Conservation (phyloP, 441 rosid species). For the Gossypium gossypioides region DNA sequence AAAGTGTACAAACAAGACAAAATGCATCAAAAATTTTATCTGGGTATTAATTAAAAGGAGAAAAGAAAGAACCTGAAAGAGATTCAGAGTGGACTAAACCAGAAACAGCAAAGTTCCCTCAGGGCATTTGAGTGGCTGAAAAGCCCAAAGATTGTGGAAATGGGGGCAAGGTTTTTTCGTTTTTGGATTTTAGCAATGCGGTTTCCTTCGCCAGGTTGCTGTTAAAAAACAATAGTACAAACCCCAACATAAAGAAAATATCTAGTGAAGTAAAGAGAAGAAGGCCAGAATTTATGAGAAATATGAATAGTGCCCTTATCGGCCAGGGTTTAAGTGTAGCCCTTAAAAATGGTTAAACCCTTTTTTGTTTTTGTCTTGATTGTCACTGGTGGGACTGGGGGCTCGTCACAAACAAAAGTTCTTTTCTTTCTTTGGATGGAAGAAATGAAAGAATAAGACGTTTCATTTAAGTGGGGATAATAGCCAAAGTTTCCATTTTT, state of each 20-base stretch:
- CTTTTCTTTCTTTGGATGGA: not conserved
- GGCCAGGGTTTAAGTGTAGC: slow-evolving; percentile 7
- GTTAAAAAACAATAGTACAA: not conserved
- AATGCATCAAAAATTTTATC: not conserved
- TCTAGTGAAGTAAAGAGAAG: slow-evolving; percentile 2
- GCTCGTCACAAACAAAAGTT: not conserved
- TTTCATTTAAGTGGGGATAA: not conserved
- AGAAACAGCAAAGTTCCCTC: not conserved
- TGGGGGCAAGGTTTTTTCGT: not conserved
- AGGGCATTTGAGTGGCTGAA: slow-evolving; percentile 11
- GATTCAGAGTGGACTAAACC: not conserved
- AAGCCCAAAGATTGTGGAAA: not conserved
- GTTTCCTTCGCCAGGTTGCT: not conserved
- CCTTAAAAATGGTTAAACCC: slow-evolving; percentile 7
- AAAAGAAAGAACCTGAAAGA: slow-evolving; percentile 11
- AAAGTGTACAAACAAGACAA: not conserved
- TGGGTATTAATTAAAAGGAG: not conserved
- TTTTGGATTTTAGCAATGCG: slow-evolving; percentile 25
- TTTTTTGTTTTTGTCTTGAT: not conserved
- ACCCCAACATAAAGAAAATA: not conserved
- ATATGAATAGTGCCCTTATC: not conserved
- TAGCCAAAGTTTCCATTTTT: not conserved
- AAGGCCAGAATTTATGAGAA: not conserved
- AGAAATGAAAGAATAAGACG: not conserved
- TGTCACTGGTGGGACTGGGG: not conserved